Conservation (phyloP, 2,329 filamentous ascomycete species). For the Penicillium italicum region DNA sequence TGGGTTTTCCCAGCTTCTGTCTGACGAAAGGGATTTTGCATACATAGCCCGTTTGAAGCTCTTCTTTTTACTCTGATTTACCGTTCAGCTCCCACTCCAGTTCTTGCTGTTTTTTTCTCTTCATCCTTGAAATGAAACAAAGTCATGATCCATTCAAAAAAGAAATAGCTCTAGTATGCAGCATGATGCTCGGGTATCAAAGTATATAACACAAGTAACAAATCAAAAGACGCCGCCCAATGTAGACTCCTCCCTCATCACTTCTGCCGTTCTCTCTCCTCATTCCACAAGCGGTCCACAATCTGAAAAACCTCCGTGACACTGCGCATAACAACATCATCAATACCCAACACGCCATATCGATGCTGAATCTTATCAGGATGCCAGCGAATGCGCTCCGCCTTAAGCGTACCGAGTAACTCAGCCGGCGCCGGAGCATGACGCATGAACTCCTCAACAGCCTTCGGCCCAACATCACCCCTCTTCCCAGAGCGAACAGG, state of each 20-base stretch:
- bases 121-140: conserved; percentile 21
- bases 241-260: neutral
- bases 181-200: conserved; percentile 12
- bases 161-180: neutral
- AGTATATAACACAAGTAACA: neutral
- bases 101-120: conserved; percentile 9
- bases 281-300: conserved; percentile 75
- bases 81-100: conserved; percentile 5
- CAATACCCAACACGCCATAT: conserved; percentile 67
- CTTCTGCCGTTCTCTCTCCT: conserved; percentile 45
- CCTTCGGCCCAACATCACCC: conserved; percentile 55
- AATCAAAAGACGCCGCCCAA: conserved; percentile 8
- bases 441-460: conserved; percentile 67
- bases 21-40: conserved; percentile 22
- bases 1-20: conserved; percentile 18
- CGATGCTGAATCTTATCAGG: conserved; percentile 96
- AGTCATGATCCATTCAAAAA: conserved; percentile 17
- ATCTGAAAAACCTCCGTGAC: conserved; percentile 92
- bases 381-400: conserved; percentile 90
- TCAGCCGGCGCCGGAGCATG: conserved; percentile 45
- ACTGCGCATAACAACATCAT: conserved; percentile 66
- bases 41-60: conserved; percentile 16
- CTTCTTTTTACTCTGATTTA: conserved; percentile 15
- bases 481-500: conserved; percentile 63
- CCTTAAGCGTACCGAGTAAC: conserved; percentile 60